Base-by-base conservation (phyloP, 2,329 filamentous ascomycete genomes). In the Ceratocystis smalleyi region DNA sequence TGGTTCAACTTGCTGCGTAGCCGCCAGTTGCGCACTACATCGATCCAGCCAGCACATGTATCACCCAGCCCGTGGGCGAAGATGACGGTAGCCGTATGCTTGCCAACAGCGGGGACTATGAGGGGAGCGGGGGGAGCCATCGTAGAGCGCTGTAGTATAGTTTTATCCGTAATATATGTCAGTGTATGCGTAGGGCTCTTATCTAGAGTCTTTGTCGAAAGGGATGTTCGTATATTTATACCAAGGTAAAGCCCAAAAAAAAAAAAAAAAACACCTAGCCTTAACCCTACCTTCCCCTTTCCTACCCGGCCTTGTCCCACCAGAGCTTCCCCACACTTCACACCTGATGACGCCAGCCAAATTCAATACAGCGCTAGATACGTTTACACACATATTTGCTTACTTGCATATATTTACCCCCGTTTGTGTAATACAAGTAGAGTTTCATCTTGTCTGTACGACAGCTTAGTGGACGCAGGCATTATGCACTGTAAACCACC, bases 41-140 rank as follows among this genome's bases (percentile, higher is more conserved):
- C 84, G 55, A 87, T 81, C 91, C 89, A 92, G 69, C 88, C 88
- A 69, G 83, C 78, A 54, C 87, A 88, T 35, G 80, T 87, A 73
- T 97, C 94, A 68, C 94, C 94, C 47, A 99, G 79, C 15, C 94
- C 94, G 74, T 99, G 94, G 62, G 89, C 81, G 75, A 96, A 91
- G 71, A 99, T 97, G 70, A 97, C 87, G 2, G 92, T 96, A 27
- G 91, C 91, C 45, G 94, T 96, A 76, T 97, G 94, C 72, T 83
- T 84, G 72, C 83, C 88, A 43, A 88, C 77, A 49, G 91, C 89
- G 32, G 89, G 89, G 67, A 95, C 85, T 22, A 94, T 80, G 64
- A 94, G 78, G 15, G 84, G 83, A 17, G 75, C 72, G 27, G 73
- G 64, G 49, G 73, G 7, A 10, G 61, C 8, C 62, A 64, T 64